Evolutionary conservation across 2,329 filamentous ascomycete genomes (phyloP).

Genomic region (Harringtonia aguacate): DNA sequence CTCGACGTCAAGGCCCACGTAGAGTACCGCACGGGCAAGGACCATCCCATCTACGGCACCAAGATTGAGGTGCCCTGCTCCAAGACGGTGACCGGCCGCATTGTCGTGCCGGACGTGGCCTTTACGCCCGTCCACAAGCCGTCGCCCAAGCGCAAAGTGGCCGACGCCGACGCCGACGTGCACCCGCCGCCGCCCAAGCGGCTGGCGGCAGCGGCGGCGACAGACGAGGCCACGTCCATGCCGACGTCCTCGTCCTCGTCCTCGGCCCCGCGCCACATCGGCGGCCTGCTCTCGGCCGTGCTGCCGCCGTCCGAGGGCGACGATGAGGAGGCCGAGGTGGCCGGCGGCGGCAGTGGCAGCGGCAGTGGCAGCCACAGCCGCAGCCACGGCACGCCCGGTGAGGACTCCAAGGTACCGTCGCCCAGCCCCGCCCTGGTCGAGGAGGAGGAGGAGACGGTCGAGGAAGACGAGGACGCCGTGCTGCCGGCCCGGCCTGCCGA

Average conservation of each 20-base stretch:
- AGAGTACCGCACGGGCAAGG: slow-evolving; percentile 10
- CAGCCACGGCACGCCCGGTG: slow-evolving; percentile 4
- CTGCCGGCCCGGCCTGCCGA: slow-evolving; percentile 17
- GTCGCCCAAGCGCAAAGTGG: slow-evolving; percentile 37
- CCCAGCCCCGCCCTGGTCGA: slow-evolving; percentile 8
- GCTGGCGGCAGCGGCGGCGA: slow-evolving; percentile 14
- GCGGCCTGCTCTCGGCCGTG: slow-evolving; percentile 24
- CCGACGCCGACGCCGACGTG: slow-evolving; percentile 33
- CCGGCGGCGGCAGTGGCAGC: no score
- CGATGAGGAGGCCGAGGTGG: slow-evolving; percentile 17
- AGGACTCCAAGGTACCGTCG: slow-evolving; percentile 10
- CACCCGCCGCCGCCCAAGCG: slow-evolving; percentile 40
- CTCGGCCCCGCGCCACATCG: slow-evolving; percentile 27
- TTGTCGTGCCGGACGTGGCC: neutral
- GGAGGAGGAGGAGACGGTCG: slow-evolving; percentile 6
- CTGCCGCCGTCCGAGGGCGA: slow-evolving; percentile 13
- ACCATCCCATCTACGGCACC: slow-evolving; percentile 17
- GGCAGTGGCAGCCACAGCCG: neutral
- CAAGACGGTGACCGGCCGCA: slow-evolving; percentile 12
- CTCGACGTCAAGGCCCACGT: slow-evolving; percentile 12
- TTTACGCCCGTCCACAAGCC: slow-evolving; percentile 1
- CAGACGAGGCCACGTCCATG: slow-evolving; percentile 17
- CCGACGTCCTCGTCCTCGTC: slow-evolving; percentile 9
- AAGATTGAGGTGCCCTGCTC: slow-evolving; percentile 22
- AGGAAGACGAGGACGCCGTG: slow-evolving; percentile 12